These are phyloP conservation scores for Aspergillus proliferans DNA, from an alignment of 2,329 filamentous ascomycete species.

Conservation along the genomic window DNA sequence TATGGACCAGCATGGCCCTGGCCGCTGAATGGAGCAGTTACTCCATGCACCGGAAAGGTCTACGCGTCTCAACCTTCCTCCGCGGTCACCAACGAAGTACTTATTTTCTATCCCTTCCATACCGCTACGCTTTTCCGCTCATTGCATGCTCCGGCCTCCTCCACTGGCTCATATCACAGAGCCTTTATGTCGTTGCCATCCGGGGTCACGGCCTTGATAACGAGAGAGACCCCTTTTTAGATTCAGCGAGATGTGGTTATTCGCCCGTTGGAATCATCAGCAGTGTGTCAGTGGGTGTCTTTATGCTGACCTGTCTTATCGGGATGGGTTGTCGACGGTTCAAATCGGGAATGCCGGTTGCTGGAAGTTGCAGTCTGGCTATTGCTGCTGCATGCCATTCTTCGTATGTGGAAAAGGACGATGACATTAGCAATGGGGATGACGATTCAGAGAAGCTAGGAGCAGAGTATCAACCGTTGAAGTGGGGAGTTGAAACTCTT, in stretches of 20 bases:
- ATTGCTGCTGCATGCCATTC: constrained; percentile 29
- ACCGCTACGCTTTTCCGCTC: constrained; percentile 40
- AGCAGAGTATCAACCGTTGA: not conserved
- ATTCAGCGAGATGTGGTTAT: constrained; percentile 1
- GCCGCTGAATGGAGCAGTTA: constrained; percentile 45
- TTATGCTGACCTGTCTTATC: constrained; percentile 5
- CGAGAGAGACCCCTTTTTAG: not conserved
- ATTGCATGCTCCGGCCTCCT: constrained; percentile 30
- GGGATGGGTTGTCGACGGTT: constrained; percentile 12
- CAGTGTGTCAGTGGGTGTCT: not conserved
- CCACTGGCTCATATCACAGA: constrained; percentile 48
- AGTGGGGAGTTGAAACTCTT: not conserved
- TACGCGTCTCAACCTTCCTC: constrained; percentile 38
- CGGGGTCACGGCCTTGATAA: not conserved
- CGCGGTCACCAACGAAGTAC: constrained; percentile 36
- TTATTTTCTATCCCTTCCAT: constrained; percentile 43
- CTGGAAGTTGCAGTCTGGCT: constrained; percentile 26
- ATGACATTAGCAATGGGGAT: not conserved
- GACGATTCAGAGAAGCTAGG: not conserved
- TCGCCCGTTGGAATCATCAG: not conserved
- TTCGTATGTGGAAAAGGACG: not conserved
- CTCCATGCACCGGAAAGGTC: constrained; percentile 29
- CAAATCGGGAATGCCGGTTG: constrained; percentile 21
- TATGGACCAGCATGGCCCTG: constrained; percentile 43
- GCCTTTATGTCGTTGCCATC: constrained; percentile 40